These are phyloP conservation scores for Neofusicoccum cordaticola DNA, from an alignment of 2,329 filamentous ascomycete species.

Conservation along the genomic window DNA sequence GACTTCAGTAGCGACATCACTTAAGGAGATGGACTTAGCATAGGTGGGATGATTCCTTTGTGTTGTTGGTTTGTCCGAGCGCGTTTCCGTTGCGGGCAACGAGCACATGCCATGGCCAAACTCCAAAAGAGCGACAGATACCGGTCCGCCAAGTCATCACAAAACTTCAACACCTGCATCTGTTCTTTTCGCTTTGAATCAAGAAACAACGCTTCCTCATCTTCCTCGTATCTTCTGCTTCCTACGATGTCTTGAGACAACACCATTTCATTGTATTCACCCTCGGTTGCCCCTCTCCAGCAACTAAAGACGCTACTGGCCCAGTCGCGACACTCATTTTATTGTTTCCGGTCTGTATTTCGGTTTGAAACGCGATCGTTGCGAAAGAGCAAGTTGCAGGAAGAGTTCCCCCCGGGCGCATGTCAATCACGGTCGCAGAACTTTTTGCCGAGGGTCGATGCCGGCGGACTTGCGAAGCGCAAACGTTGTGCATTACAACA, in stretches of 20 bases:
- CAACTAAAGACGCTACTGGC: not conserved
- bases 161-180: not conserved
- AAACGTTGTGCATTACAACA: not conserved
- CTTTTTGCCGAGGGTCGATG: slow-evolving; percentile 7
- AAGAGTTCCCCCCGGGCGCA: not conserved
- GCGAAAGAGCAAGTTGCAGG: not conserved
- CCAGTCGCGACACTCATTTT: not conserved
- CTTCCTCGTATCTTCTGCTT: not conserved
- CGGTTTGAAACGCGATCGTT: not conserved
- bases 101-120: slow-evolving; percentile 11
- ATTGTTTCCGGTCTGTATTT: not conserved
- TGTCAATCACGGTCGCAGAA: slow-evolving; percentile 5
- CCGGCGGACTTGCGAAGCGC: not conserved
- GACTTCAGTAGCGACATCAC: not conserved
- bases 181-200: not conserved
- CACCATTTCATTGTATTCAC: not conserved
- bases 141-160: not conserved
- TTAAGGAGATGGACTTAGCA: not conserved
- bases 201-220: not conserved
- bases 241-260: not conserved
- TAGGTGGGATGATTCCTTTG: not conserved
- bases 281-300: not conserved
- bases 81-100: slow-evolving; percentile 9
- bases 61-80: slow-evolving; percentile 4
- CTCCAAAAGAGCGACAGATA: slow-evolving; percentile 5